These are phyloP conservation scores for Sporothrix globosa DNA, from an alignment of 2,329 filamentous ascomycete genomes.

Conservation along the genomic window DNA sequence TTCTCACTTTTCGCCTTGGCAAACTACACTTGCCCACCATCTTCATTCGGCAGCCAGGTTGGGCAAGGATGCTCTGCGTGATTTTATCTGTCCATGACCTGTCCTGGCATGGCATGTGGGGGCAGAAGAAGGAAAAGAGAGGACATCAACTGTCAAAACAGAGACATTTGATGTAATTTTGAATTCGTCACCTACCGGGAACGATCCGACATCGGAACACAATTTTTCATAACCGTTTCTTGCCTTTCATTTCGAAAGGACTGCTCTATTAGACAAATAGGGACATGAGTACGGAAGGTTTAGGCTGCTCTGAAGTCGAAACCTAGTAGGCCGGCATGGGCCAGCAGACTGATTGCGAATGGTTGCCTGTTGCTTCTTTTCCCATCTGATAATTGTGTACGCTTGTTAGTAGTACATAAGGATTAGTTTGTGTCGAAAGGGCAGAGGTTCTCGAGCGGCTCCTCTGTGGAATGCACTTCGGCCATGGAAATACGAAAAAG, in stretches of 20 bases:
- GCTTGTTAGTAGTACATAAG: too few species aligned
- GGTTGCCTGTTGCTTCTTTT: neutral
- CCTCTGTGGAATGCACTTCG: neutral
- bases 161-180: too few species aligned
- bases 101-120: conserved; percentile 7
- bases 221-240: neutral
- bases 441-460: neutral
- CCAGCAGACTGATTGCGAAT: neutral
- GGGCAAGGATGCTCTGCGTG: neutral
- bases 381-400: conserved; percentile 4
- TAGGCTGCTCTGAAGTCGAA: neutral
- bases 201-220: conserved; percentile 11
- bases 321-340: neutral
- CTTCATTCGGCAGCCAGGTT: neutral
- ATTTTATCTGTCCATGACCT: neutral
- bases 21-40: neutral
- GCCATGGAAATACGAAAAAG: neutral
- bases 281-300: too few species aligned
- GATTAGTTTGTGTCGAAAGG: neutral
- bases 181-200: neutral
- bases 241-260: neutral
- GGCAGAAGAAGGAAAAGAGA: neutral
- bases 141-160: neutral
- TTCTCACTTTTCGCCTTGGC: conserved; percentile 24
- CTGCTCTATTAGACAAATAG: neutral